phyloP scores from a whole-genome alignment of 2,329 filamentous ascomycete genomes.

The Verticillium albo-atrum region DNA sequence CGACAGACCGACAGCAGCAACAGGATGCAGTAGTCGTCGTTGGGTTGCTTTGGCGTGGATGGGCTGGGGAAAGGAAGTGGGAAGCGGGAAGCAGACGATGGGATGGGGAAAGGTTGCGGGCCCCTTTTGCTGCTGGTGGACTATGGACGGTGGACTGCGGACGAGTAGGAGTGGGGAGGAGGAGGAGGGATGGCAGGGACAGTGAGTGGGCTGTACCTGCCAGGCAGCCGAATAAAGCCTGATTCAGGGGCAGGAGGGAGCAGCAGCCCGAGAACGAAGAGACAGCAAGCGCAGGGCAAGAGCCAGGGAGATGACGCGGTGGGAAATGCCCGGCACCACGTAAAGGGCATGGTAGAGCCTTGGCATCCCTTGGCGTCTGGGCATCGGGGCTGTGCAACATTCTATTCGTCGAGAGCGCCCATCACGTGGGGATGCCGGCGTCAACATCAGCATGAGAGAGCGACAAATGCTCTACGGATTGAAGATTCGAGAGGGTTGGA shows the following conservation, averaged over 20 bases:
- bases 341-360: conserved; percentile 13
- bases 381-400: conserved; percentile 14
- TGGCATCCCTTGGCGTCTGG: conserved; percentile 10
- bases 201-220: not conserved
- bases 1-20: not conserved
- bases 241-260: not conserved
- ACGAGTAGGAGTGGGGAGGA: not conserved
- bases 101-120: not conserved
- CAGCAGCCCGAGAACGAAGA: not conserved
- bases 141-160: not conserved
- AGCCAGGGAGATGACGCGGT: conserved; percentile 10
- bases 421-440: not conserved
- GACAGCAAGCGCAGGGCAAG: not conserved
- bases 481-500: not conserved
- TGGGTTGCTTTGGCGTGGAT: not conserved
- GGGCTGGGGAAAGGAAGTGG: not conserved
- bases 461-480: not conserved
- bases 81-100: not conserved
- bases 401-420: not conserved
- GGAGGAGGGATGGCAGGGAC: conserved; percentile 1
- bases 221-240: conserved; percentile 1
- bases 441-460: not conserved
- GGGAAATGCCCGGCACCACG: conserved; percentile 10
- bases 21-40: not conserved
- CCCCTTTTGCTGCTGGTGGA: not conserved